Evolutionary conservation across 257 asterid genomes (phyloP), one percentile per base, ranked within the genome.

Genomic region (Linderniella brevidens): DNA sequence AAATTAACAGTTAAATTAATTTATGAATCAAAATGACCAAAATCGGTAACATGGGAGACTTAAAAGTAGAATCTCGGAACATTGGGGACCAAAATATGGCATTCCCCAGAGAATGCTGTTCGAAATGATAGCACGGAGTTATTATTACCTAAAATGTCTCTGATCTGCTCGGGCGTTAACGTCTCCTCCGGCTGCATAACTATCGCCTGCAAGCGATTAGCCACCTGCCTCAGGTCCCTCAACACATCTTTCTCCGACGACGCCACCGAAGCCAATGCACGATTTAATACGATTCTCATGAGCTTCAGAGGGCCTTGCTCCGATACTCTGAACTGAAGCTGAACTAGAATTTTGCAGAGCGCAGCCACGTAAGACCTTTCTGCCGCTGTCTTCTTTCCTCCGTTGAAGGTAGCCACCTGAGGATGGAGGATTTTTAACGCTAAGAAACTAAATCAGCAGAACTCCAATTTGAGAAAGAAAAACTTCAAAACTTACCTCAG

Each of bases 281-380:
- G 74, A 59, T 59, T 69, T 58, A 88, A 63, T 57, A 88, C 68
- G 55, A 59, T 71, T 65, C 57, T 64, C 85, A 76, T 71, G 46
- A 88, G 68, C 60, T 84, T 88, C 41, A 80, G 57, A 53, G 77
- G 64, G 29, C 57, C 86, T 58, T 84, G 94, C 49, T 84, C 95
- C 10, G 90, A 55, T 48, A 65, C 70, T 42, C 90, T 70, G 57
- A 78, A 88, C 32, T 75, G 70, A 48, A 88, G 85, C 74, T 76
- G 57, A 56, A 63, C 72, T 9, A 88, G 87, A 61, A 68, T 58
- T 72, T 61, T 73, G 53, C 85, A 80, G 32, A 88, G 73, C 50
- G 90, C 90, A 50, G 82, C 73, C 40, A 76, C 29, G 40, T 78
- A 88, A 44, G 95, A 57, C 68, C 76, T 88, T 65, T 74, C 94